A percentile compares a stretch with the other conserved stretches of the same genome.
phyloP scores from a whole-genome alignment of 106 monocot species.

The Phalaenopsis aphrodite region DNA sequence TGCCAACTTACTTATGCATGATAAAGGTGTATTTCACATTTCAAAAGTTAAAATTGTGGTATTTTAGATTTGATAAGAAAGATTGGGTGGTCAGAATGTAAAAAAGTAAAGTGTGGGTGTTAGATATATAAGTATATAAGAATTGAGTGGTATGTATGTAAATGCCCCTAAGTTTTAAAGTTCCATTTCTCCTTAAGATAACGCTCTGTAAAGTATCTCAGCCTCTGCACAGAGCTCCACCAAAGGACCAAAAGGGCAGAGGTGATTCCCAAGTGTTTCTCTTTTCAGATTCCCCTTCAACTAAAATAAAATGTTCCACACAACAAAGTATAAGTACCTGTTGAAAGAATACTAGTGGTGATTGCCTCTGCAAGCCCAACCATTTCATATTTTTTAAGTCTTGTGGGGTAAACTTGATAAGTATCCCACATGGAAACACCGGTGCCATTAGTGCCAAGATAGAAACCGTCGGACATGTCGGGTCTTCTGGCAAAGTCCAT shows the following conservation, averaged over 20 bases:
- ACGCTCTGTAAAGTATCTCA: not conserved
- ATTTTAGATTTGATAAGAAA: too few species aligned
- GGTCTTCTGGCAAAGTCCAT: conserved; percentile 54
- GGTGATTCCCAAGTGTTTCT: not conserved
- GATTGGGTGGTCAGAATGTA: too few species aligned
- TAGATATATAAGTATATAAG: too few species aligned
- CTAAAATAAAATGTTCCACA: not conserved
- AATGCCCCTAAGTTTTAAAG: not conserved
- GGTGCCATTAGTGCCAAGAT: conserved; percentile 34
- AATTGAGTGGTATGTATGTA: too few species aligned
- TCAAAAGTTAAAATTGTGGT: too few species aligned
- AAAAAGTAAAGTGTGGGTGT: too few species aligned
- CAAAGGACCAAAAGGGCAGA: not conserved
- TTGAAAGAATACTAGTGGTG: conserved; percentile 82
- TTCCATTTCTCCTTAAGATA: not conserved
- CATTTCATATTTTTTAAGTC: conserved; percentile 63
- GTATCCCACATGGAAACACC: conserved; percentile 62
- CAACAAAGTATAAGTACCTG: conserved; percentile 37
- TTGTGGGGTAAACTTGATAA: conserved; percentile 49
- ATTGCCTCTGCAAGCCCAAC: conserved; percentile 94
- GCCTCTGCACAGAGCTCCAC: not conserved
- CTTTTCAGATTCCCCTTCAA: not conserved
- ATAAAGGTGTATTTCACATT: too few species aligned
- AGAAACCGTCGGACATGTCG: conserved; percentile 59
- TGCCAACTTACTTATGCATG: too few species aligned